A percentile compares a stretch with the other conserved stretches of the same genome.
Evolutionary conservation across 768 basidiomycete genomes (phyloP).

Genomic region (Lactifluus pinguis): DNA sequence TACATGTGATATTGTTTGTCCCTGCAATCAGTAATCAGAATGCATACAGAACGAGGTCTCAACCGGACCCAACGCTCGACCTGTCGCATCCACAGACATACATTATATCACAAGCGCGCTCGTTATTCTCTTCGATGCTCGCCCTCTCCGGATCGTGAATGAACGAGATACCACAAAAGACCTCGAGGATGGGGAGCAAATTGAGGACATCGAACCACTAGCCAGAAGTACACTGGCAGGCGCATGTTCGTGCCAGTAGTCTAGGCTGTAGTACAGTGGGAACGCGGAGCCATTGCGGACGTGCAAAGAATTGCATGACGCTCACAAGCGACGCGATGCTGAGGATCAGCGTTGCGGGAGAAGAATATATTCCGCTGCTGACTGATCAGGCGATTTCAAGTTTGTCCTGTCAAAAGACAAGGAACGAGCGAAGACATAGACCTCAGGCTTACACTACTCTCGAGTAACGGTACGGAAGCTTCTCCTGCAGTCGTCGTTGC

Average conservation of each 20-base stretch:
- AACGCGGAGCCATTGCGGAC: neutral
- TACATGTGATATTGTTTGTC: too few relatives aligned
- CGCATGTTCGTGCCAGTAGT: neutral
- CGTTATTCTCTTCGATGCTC: neutral
- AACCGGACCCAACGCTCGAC: conserved; percentile 1
- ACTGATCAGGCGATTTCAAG: too few relatives aligned
- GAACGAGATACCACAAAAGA: neutral
- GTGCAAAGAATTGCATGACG: neutral
- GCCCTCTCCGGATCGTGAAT: neutral
- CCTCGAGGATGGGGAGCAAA: too few relatives aligned
- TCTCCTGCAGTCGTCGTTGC: too few relatives aligned
- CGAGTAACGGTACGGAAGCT: too few relatives aligned
- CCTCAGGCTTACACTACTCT: too few relatives aligned
- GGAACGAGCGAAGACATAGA: too few relatives aligned
- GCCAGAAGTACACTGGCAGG: neutral
- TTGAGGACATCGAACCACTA: neutral
- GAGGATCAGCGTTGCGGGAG: too few relatives aligned
- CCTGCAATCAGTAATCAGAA: too few relatives aligned
- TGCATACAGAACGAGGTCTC: too few relatives aligned
- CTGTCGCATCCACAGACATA: neutral
- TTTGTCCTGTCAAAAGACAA: too few relatives aligned
- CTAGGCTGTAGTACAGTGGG: neutral
- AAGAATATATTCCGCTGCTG: too few relatives aligned
- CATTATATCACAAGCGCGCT: neutral
- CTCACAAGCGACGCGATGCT: neutral